Evolutionary conservation across 2,329 filamentous ascomycete genomes (phyloP), one percentile per base, ranked within the genome.

Genomic region (Penicillium sp.): DNA sequence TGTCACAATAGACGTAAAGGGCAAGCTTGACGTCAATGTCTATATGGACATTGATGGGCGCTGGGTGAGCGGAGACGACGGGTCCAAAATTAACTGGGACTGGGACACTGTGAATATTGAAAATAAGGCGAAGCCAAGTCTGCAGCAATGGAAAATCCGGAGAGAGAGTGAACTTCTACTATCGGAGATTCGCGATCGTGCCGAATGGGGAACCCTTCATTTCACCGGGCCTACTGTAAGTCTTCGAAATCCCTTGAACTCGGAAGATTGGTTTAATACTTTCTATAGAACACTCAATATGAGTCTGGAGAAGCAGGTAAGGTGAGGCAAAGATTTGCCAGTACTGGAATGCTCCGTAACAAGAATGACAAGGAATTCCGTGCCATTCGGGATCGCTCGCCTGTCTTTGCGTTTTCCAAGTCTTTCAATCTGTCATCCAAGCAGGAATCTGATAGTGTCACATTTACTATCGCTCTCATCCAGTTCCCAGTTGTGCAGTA

Each of bases 161-260:
- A 69, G 77, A 56, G 68, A 76, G 50, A 71, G 65, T 3, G 84
- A 93, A 72, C 80, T 88, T 70, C 78, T 90, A n/a, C 84, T 95
- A 53, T 90, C 88, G 1, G 91, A 96, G 72, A 82, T 82, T 54
- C 76, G 76, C 44, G 91, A 96, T 66, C 87, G 88, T 44, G 84
- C 89, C 1, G 91, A 96, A 82, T 96, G 91, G 91, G 91, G 91
- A 4, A 88, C 86, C 27, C 74, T 96, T 56, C 84, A 90, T 73
- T 91, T 96, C 70, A 88, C 88, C 22, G 90, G 82, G 1, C 90
- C 91, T 22, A 77, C 80, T 44, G 78, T 81, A 66, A 61, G 72
- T 70, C 33, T 22, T 46, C 16, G 1, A 3, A 24, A 14, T 3
- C 10, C 4, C 29, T 13, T 3, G 8, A 24, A 14, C 16, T 45